Evolutionary conservation across 352 stramenopile genomes (phyloP), one percentile per base, ranked within the genome.

Genomic region (Phytophthora constricta): DNA sequence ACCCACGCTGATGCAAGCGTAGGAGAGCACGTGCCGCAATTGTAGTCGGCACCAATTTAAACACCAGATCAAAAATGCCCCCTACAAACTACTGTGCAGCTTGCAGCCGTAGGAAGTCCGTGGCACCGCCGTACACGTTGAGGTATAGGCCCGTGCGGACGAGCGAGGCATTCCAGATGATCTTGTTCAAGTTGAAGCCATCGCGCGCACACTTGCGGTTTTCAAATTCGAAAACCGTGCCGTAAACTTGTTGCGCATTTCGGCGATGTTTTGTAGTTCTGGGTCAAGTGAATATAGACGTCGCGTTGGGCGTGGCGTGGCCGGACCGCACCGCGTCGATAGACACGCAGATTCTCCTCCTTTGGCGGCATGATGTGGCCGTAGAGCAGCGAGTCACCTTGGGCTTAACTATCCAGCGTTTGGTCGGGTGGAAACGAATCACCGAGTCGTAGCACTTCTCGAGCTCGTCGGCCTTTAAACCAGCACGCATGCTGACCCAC

Each of bases 311-410:
- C 1, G 42, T 57, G 17, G 47, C 42, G 26, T 71, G 63, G 5
- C 63, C 63, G 1, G 63, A 71, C 50, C 66, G 56, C 5, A 62
- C 63, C 9, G 39, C 63, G 16, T 71, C 37, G 22, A 71, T 71
- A 0, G 56, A 66, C 11, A 71, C 63, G 2, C 54, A n/a, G 57
- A 25, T 64, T 22, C 8, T 52, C 62, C 20, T 70, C 62, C 3
- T 68, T 43, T 22, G 27, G 28, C 17, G 62, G 28, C 50, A 62
- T 61, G 22, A 23, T 48, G 50, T 68, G 60, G 16, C 49, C 59
- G 50, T 68, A 68, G 2, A 31, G 3, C 14, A 42, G 5, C 5
- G 50, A 41, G 60, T 62, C 1, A 55, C 23, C n/a, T 68, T 42
- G 3, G 60, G 60, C 19, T 53, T 61, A 1, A 60, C 42, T 10